Evolutionary conservation across 371 early-diverging fungal species (phyloP), one percentile per base, ranked within the genome.

Genomic region (Mortierella sp.): DNA sequence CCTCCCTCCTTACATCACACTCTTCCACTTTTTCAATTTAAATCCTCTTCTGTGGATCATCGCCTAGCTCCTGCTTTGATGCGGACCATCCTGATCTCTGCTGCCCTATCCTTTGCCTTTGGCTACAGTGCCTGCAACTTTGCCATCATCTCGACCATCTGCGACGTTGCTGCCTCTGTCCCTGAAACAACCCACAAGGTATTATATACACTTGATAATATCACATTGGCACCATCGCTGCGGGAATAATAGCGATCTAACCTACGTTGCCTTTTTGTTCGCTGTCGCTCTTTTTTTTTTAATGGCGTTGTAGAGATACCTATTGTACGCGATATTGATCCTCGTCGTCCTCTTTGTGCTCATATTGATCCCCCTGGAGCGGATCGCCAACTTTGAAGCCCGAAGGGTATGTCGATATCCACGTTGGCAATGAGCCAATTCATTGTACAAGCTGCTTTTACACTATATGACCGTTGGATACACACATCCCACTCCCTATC

Each of bases 141-240:
- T 76, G 87, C 88, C 74, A 63, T 90, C 75, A 82, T 90, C 83
- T 89, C 84, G n/a, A 77, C 80, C 77, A 76, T 88, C 56, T 89
- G 83, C 77, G 85, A 89, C 79, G 76, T 84, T 80, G 81, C 80
- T 38, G 83, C 87, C 75, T 88, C 89, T 29, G 83, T 90, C 29
- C 88, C 90, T n/a, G 85, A 87, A 43, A 89, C 90, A 4, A 84
- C 90, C 4, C 89, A 90, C 79, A 90, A 90, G 89, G 89, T 89
- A 70, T 24, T 55, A 51, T 41, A 43, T n/a, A 14, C 41, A 41
- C n/a, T 60, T 56, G 10, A 29, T 16, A 21, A 2, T 27, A 27
- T n/a, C 32, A 27, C 16, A 35, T 21, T 48, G 51, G 18, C 21
- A 2, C 18, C 21, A 18, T 51, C 21, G 6, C 51, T 51, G 51